phyloP scores from a whole-genome alignment of 768 basidiomycete species.

The Boletus speciosus region DNA sequence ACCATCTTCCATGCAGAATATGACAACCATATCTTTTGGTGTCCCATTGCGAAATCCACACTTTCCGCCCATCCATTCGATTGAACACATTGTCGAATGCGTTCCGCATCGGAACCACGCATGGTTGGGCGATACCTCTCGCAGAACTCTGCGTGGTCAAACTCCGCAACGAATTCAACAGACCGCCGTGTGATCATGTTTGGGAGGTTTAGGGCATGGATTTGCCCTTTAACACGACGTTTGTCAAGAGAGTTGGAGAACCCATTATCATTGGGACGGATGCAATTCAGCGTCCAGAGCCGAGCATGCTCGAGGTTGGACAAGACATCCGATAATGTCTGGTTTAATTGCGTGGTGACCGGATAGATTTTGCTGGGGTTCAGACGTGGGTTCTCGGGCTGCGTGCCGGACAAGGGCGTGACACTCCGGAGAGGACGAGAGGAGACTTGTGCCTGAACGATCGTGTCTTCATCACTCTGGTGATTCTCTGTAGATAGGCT shows the following conservation, averaged over 20 bases:
- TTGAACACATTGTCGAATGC: conserved; percentile 48
- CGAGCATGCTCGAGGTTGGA: conserved; percentile 42
- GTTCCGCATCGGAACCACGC: conserved; percentile 44
- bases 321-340: conserved; percentile 47
- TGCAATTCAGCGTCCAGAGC: conserved; percentile 57
- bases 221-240: conserved; percentile 56
- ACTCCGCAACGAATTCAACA: conserved; percentile 51
- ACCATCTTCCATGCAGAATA: conserved; percentile 58
- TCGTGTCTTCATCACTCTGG: conserved; percentile 50
- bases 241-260: conserved; percentile 64
- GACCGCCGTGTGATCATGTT: conserved; percentile 48
- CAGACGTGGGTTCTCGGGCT: conserved; percentile 39
- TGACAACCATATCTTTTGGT: conserved; percentile 51
- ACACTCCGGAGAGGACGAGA: conserved; percentile 51
- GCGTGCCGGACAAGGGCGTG: conserved; percentile 32
- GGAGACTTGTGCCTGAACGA: conserved; percentile 64
- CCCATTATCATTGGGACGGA: conserved; percentile 63
- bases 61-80: conserved; percentile 53
- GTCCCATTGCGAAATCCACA: conserved; percentile 53
- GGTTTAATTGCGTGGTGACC: conserved; percentile 56
- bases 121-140: conserved; percentile 51
- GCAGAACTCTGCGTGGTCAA: conserved; percentile 47
- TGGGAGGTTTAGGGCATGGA: conserved; percentile 50
- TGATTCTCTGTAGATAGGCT: conserved; percentile 58
- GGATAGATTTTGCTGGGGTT: conserved; percentile 55